Percentiles rank a stretch among this genome's conserved stretches.
Evolutionary conservation across 2,329 filamentous ascomycete species (phyloP).

Genomic region (Nemania sp.): DNA sequence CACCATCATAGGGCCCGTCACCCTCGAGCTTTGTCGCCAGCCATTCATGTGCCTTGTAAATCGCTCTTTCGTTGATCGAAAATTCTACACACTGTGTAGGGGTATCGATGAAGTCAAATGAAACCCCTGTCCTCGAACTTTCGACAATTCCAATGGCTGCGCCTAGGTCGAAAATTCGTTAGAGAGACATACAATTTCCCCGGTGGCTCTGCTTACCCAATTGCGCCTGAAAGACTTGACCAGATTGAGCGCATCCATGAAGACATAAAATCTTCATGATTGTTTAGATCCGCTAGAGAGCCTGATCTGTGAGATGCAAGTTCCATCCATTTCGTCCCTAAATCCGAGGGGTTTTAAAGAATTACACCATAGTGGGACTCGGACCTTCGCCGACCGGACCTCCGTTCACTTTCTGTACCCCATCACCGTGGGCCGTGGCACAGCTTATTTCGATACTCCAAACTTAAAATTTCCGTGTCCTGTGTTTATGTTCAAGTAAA

Average conservation of each 20-base stretch:
- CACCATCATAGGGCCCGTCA: constrained; percentile 38
- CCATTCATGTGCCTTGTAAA: constrained; percentile 44
- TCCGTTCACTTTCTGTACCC: not conserved
- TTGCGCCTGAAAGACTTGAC: constrained; percentile 19
- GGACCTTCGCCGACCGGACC: constrained; percentile 10
- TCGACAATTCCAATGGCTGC: constrained; percentile 1
- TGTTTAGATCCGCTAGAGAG: not conserved
- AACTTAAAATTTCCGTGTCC: not conserved
- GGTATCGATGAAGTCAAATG: constrained; percentile 34
- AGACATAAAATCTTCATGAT: constrained; percentile 32
- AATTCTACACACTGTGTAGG: constrained; percentile 21
- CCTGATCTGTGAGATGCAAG: too few species aligned
- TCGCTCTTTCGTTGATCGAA: constrained; percentile 7
- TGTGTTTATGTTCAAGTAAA: not conserved
- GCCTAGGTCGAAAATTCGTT: constrained; percentile 3
- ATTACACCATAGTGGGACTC: not conserved
- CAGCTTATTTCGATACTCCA: not conserved
- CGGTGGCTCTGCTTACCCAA: constrained; percentile 22
- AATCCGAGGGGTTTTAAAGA: too few species aligned
- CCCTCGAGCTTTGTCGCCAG: constrained; percentile 41
- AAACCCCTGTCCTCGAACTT: constrained; percentile 14
- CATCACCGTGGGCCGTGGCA: not conserved
- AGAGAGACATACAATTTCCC: not conserved
- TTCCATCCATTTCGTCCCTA: too few species aligned
- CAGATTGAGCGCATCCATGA: constrained; percentile 23